These are phyloP conservation scores for Neurospora tetraspora DNA, from an alignment of 495 filamentous ascomycete genomes.

Conservation along the genomic window DNA sequence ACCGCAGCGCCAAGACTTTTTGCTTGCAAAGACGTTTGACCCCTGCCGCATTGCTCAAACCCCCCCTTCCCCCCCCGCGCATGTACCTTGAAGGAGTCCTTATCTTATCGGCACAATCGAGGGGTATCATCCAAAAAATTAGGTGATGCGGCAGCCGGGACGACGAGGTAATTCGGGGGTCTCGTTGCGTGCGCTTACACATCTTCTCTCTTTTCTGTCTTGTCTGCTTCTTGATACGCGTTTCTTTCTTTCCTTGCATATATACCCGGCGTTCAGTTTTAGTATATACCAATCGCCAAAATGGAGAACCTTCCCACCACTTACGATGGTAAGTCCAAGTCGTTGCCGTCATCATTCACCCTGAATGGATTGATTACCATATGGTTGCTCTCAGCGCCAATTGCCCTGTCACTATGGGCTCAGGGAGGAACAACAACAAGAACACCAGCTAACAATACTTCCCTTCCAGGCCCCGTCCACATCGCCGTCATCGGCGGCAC, in stretches of 20 bases:
- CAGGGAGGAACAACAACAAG: background rate
- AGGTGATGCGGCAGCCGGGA: background rate
- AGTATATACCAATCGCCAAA: background rate
- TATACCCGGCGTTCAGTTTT: background rate
- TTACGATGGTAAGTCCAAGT: background rate
- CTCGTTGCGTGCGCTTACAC: background rate
- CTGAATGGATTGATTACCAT: background rate
- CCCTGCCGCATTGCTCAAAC: background rate
- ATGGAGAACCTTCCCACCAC: constrained; percentile 5
- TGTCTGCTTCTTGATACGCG: background rate
- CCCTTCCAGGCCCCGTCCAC: constrained; percentile 55
- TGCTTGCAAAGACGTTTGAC: background rate
- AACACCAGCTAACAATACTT: background rate
- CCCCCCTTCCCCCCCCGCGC: too few species aligned
- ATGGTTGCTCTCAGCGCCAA: background rate
- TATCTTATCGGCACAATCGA: background rate
- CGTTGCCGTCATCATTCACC: too few species aligned
- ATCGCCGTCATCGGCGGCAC: constrained; percentile 98
- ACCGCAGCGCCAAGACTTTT: background rate
- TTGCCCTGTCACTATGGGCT: background rate
- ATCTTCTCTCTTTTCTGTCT: background rate
- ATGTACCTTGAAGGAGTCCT: background rate
- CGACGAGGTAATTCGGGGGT: background rate
- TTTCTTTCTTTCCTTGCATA: background rate
- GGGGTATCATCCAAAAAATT: background rate